Evolutionary conservation across 2,329 filamentous ascomycete genomes (phyloP).

Genomic region (Hypoxylon sp.): DNA sequence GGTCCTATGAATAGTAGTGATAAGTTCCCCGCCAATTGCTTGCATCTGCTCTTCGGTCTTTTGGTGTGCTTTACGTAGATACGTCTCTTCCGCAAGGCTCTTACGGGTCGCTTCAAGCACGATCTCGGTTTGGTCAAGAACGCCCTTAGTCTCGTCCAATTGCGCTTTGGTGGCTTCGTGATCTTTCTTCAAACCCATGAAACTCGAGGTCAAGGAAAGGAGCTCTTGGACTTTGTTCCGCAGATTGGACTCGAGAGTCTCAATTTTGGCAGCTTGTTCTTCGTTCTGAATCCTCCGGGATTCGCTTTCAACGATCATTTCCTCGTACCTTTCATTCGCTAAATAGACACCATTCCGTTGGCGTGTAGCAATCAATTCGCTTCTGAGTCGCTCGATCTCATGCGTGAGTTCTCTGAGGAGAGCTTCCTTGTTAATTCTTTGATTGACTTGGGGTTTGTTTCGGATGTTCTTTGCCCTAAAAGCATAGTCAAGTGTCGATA

Average conservation of each 20-base stretch:
- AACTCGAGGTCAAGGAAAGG: constrained; percentile 85
- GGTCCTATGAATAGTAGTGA: constrained; percentile 82
- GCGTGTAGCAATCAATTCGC: constrained; percentile 90
- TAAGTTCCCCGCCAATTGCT: constrained; percentile 78
- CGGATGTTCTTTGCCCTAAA: constrained; percentile 98
- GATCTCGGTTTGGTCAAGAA: constrained; percentile 89
- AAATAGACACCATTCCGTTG: constrained; percentile 97
- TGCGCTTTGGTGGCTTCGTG: constrained; percentile 80
- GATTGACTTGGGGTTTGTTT: constrained; percentile 97
- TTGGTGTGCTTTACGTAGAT: constrained; percentile 85
- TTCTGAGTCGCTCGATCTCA: constrained; percentile 95
- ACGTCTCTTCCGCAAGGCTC: constrained; percentile 82
- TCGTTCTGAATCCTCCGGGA: constrained; percentile 91
- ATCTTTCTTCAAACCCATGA: constrained; percentile 90
- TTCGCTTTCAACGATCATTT: constrained; percentile 92
- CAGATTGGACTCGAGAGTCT: constrained; percentile 90
- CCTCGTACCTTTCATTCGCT: constrained; percentile 88
- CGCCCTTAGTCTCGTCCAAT: constrained; percentile 82
- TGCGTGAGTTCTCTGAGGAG: constrained; percentile 88
- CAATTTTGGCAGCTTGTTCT: constrained; percentile 91
- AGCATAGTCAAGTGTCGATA: constrained; percentile 97
- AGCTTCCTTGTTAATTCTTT: constrained; percentile 92
- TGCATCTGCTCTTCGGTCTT: constrained; percentile 84
- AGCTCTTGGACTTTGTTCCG: constrained; percentile 95
- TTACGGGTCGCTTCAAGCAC: constrained; percentile 83